Evolutionary conservation across 306 rosid species (phyloP).

Genomic region (Aeschynomene evenia): DNA sequence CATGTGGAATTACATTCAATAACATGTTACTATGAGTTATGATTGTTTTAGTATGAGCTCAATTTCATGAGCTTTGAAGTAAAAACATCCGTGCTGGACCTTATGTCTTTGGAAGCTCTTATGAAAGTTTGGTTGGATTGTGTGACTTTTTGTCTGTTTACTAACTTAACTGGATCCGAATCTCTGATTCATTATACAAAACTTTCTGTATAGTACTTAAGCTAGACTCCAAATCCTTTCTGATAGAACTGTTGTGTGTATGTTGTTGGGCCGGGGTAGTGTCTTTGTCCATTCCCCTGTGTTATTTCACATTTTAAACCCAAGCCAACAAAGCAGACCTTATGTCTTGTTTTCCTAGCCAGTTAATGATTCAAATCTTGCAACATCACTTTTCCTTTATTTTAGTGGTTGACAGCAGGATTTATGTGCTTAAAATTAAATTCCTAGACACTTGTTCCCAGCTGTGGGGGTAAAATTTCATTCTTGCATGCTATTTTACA

Average conservation of each 20-base stretch:
- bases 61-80: conserved; percentile 12
- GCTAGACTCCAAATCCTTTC: not conserved
- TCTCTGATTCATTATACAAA: conserved; percentile 3
- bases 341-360: not conserved
- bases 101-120: not conserved
- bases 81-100: conserved; percentile 5
- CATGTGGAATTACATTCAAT: not conserved
- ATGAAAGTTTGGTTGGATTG: not conserved
- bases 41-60: not conserved
- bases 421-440: not conserved
- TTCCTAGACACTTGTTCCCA: not conserved
- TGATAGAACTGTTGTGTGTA: not conserved
- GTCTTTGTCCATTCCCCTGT: not conserved
- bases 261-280: not conserved
- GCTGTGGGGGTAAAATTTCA: not conserved
- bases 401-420: not conserved
- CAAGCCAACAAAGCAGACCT: not conserved
- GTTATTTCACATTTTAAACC: not conserved
- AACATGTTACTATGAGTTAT: not conserved
- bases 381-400: not conserved
- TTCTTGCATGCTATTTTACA: not conserved
- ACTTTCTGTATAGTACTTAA: not conserved
- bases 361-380: not conserved
- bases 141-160: conserved; percentile 1
- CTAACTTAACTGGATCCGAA: not conserved